Evolutionary conservation across 768 basidiomycete genomes (phyloP), one percentile per base, ranked within the genome.

Genomic region (Xanthoconium stramineum): DNA sequence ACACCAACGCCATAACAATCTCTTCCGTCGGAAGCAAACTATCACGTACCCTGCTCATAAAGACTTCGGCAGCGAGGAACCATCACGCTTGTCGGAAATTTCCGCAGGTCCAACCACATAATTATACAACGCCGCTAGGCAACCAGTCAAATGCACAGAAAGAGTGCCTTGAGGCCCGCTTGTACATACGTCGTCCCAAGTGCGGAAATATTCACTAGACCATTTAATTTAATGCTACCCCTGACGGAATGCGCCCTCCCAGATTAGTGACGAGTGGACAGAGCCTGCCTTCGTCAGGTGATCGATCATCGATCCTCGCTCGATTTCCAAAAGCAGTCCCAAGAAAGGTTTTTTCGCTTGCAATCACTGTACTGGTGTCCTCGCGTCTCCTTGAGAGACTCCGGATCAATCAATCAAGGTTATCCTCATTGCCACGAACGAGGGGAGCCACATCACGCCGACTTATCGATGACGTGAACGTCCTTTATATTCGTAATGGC

Each of bases 391-490:
- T 44, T 40, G 15, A 53, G 54, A 51, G 13, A n/a, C 43, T 39
- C 15, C 40, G 15, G 37, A 43, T 51, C 52, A 50, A 48, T 32
- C 51, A 43, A 40, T 42, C 47, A 48, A 51, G 57, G 59, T 45
- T 63, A 52, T 53, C 51, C 36, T 49, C 53, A 49, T 15, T 37
- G 55, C 58, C 55, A 59, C 57, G 7, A 29, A 52, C 36, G 46
- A 57, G 36, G 67, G 64, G 58, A 66, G 51, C 12, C 17, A 17
- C 19, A 43, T 49, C 10, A 53, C 64, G 61, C 61, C 67, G 44
- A 66, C 61, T 64, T 69, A 66, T 66, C 59, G 52, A 32, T 67
- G 46, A 47, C 66, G 64, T 69, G 52, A 69, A 47, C 29, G 5
- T 2, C 17, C 5, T 33, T 42, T 19, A 48, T 28, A 40, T 45